Conservation (phyloP, 2,329 filamentous ascomycete species). For the Fusarium luffae region DNA sequence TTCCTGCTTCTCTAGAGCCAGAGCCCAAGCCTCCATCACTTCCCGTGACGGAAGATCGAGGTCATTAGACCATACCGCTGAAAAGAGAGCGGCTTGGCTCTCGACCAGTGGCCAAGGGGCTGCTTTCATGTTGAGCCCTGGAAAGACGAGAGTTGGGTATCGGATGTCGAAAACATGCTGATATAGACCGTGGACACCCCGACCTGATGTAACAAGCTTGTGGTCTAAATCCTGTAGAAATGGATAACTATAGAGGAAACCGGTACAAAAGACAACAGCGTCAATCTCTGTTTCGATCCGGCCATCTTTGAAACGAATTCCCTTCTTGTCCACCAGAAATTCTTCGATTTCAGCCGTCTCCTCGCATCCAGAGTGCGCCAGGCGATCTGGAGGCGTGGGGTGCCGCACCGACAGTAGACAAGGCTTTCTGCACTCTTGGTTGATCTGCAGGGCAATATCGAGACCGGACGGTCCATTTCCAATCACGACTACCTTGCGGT, state of each 20-base stretch:
- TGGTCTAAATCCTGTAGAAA: slow-evolving; percentile 66
- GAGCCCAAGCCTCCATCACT: slow-evolving; percentile 79
- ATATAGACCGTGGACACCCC: slow-evolving; percentile 77
- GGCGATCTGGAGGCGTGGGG: slow-evolving; percentile 58
- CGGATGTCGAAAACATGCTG: slow-evolving; percentile 81
- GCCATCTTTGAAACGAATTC: slow-evolving; percentile 74
- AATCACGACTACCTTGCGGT: slow-evolving; percentile 82
- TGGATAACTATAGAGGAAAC: slow-evolving; percentile 86
- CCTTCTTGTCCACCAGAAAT: slow-evolving; percentile 64
- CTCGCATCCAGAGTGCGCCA: slow-evolving; percentile 58
- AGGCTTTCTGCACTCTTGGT: slow-evolving; percentile 65
- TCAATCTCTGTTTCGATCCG: slow-evolving; percentile 75
- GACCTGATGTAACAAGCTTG: slow-evolving; percentile 73
- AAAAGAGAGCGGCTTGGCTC: slow-evolving; percentile 79
- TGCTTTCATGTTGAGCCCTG: slow-evolving; percentile 80
- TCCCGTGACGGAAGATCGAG: slow-evolving; percentile 70
- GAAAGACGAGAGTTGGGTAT: slow-evolving; percentile 82
- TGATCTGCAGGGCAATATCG: slow-evolving; percentile 85
- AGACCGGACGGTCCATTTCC: slow-evolving; percentile 87
- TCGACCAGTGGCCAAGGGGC: slow-evolving; percentile 89
- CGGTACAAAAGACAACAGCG: slow-evolving; percentile 85
- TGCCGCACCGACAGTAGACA: slow-evolving; percentile 73
- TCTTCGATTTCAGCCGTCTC: slow-evolving; percentile 69
- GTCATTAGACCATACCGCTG: slow-evolving; percentile 79
- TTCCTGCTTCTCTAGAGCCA: slow-evolving; percentile 66